Evolutionary conservation across 169 alveolate species (phyloP), one percentile per base, ranked within the genome.

Genomic region (Eimeria necatrix): DNA sequence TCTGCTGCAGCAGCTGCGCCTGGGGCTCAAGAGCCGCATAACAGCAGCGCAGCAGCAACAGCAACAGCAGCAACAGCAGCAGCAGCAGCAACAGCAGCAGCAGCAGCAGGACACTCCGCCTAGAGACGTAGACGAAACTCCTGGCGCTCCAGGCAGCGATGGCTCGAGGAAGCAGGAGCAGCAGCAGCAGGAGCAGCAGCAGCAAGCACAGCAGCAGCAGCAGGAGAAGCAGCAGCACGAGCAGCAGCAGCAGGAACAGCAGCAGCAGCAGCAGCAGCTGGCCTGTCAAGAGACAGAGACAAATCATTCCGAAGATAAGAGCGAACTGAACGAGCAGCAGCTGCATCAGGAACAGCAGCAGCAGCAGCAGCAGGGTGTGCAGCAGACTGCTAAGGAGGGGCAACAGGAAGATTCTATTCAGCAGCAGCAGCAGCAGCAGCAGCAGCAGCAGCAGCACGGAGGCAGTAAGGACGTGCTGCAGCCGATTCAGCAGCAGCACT

Each of bases 361-460:
- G 68, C 68, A 56, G 68, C 68, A 56, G 68, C 68, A 56, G 68
- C 22, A 10, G 68, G 68, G 2, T 18, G 68, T 2, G 12, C 68
- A 56, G 68, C 22, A 56, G 68, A 10, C 20, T 18, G 22, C 12
- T 56, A 10, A 56, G 20, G 68, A 56, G 2, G 68, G 68, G 68
- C 68, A 56, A 56, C 22, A 14, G 12, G 68, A 10, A 14, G 68
- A 56, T 56, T 14, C 22, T 18, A 18, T 10, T 56, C 68, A 10
- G 68, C 68, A 56, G 68, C 68, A 56, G 68, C 68, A 56, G 68
- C 68, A 10, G 68, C 68, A 56, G 68, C 68, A 56, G 68, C 68
- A 56, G 68, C 68, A 56, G 68, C 68, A 56, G 68, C 68, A 10
- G 68, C 68, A 56, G 68, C 68, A 56, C 68, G 20, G 0, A 14